phyloP scores from a whole-genome alignment of 2,329 filamentous ascomycete genomes.

The Cordyceps cicadae region DNA sequence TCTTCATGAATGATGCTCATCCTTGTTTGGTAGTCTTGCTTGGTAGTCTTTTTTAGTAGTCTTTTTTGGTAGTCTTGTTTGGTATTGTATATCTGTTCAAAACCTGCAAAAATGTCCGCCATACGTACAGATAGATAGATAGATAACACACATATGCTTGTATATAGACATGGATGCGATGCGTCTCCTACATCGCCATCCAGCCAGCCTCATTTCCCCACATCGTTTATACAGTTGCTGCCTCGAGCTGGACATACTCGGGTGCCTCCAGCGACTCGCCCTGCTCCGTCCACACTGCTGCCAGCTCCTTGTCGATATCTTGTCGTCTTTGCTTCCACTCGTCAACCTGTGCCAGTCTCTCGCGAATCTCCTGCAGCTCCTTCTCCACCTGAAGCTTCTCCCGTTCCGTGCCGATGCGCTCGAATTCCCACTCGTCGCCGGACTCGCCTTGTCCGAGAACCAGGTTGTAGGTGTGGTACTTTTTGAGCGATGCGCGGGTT shows the following conservation, averaged over 20 bases:
- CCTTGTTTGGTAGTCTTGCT: slow-evolving; percentile 1
- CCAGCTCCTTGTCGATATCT: slow-evolving; percentile 78
- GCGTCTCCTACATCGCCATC: not conserved
- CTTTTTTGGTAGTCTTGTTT: slow-evolving; percentile 3
- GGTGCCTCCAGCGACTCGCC: slow-evolving; percentile 42
- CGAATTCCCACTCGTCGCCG: slow-evolving; percentile 85
- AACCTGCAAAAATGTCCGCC: not conserved
- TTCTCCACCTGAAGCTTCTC: slow-evolving; percentile 92
- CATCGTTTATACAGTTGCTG: not conserved
- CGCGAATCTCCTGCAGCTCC: slow-evolving; percentile 76
- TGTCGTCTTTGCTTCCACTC: slow-evolving; percentile 70
- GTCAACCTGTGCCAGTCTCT: slow-evolving; percentile 72
- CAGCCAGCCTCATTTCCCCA: not conserved
- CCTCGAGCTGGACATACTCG: slow-evolving; percentile 24
- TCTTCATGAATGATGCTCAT: not conserved
- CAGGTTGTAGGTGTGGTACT: slow-evolving; percentile 90
- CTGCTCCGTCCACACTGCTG: slow-evolving; percentile 50
- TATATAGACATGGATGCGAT: slow-evolving; percentile 1
- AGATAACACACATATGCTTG: not conserved
- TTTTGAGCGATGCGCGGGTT: slow-evolving; percentile 86
- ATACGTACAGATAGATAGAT: slow-evolving; percentile 8
- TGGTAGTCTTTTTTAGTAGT: slow-evolving; percentile 4
- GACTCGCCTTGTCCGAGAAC: slow-evolving; percentile 71
- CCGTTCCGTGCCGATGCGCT: slow-evolving; percentile 84
- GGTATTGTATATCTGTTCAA: not conserved